Conservation (phyloP, 2,329 filamentous ascomycete genomes). For the Cadophora malorum region DNA sequence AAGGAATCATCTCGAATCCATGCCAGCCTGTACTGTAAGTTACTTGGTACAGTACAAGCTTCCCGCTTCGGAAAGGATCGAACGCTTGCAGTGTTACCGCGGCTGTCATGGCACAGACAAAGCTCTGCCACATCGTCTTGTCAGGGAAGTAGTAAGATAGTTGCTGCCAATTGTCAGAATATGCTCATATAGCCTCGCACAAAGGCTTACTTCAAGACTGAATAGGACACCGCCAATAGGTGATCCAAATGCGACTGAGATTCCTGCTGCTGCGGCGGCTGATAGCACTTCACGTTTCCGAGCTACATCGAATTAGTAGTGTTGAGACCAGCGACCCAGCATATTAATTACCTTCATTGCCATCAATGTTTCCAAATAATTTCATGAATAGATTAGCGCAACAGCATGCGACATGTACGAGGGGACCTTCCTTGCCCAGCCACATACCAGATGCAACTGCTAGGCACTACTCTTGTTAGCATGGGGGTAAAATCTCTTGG, state of each 20-base stretch:
- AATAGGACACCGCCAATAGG: constrained; percentile 92
- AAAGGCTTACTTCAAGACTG: constrained; percentile 75
- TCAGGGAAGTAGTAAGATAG: constrained; percentile 97
- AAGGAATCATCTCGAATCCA: constrained; percentile 90
- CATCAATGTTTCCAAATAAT: constrained; percentile 78
- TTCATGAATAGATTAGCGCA: constrained; percentile 96
- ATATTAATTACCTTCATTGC: constrained; percentile 75
- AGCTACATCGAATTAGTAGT: constrained; percentile 57
- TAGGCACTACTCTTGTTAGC: constrained; percentile 67
- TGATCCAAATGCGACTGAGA: constrained; percentile 67
- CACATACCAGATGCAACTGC: constrained; percentile 94
- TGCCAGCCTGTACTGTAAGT: constrained; percentile 93
- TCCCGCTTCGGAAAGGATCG: constrained; percentile 93
- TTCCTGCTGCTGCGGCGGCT: constrained; percentile 76
- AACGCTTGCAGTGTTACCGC: constrained; percentile 91
- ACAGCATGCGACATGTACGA: constrained; percentile 96
- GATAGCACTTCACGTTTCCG: constrained; percentile 93
- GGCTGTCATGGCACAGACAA: constrained; percentile 99
- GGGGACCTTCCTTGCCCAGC: constrained; percentile 93
- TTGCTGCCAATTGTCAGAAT: constrained; percentile 60
- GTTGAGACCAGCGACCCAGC: constrained; percentile 16
- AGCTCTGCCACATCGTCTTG: constrained; percentile 99
- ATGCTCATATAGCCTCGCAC: background rate
- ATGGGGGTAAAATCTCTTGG: background rate
- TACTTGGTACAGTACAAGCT: constrained; percentile 95